phyloP scores from a whole-genome alignment of 306 rosid genomes.

The Malus asiatica region DNA sequence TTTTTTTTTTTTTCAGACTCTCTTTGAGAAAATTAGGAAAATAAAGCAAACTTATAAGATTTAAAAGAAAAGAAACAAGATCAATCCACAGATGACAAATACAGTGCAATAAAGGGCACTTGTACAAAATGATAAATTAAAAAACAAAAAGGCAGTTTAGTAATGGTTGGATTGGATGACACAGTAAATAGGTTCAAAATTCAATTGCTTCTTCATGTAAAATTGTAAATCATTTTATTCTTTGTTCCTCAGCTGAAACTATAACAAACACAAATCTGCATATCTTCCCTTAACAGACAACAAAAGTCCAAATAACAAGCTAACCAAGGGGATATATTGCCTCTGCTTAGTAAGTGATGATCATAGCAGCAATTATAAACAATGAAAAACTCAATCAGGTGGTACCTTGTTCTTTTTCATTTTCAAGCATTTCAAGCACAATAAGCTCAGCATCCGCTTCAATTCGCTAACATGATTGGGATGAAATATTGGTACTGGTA shows the following conservation, averaged over 20 bases:
- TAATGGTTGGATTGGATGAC: background rate
- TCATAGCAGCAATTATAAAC: background rate
- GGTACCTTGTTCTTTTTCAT: conserved; percentile 70
- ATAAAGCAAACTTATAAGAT: background rate
- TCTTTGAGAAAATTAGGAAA: background rate
- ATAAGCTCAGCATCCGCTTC: conserved; percentile 54
- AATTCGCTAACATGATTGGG: conserved; percentile 75
- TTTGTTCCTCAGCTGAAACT: background rate
- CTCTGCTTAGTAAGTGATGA: background rate
- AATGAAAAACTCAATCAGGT: background rate
- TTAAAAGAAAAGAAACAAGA: background rate
- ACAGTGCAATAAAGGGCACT: background rate
- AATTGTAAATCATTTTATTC: background rate
- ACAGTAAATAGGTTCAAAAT: background rate
- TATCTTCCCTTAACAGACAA: background rate
- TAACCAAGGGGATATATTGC: background rate
- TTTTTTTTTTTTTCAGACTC: too few species aligned
- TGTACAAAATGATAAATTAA: background rate
- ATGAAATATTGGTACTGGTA: conserved; percentile 81
- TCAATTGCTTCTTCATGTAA: background rate
- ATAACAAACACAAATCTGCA: background rate
- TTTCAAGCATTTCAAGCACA: conserved; percentile 73
- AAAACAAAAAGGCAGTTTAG: background rate
- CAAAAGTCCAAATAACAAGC: background rate
- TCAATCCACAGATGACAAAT: background rate